Evolutionary conservation across 768 basidiomycete species (phyloP).

Genomic region (Lenzites betulinus): DNA sequence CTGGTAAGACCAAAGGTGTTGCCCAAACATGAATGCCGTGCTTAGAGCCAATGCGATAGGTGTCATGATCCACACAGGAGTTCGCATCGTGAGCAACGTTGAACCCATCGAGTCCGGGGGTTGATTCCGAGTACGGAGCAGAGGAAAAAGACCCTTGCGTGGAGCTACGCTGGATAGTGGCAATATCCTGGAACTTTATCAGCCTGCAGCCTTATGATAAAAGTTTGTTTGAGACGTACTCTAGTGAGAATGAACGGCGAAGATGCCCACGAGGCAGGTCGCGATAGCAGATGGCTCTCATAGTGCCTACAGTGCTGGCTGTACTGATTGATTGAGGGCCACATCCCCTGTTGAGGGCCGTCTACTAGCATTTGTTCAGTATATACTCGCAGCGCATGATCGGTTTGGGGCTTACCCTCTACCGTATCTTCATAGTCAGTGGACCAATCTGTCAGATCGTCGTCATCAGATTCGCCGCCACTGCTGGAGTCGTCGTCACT

Average conservation of each 20-base stretch:
- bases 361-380: neutral
- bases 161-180: neutral
- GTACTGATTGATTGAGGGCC: constrained; percentile 18
- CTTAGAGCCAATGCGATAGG: constrained; percentile 43
- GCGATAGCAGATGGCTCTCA: constrained; percentile 1
- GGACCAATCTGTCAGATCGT: constrained; percentile 56
- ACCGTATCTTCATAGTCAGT: constrained; percentile 47
- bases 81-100: neutral
- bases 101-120: neutral
- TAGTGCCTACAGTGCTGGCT: constrained; percentile 11
- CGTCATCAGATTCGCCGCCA: constrained; percentile 80
- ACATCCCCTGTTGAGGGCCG: neutral
- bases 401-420: constrained; percentile 42
- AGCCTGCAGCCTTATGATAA: no score
- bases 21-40: constrained; percentile 44
- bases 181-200: constrained; percentile 9
- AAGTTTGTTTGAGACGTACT: constrained; percentile 35
- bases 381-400: neutral
- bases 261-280: constrained; percentile 2
- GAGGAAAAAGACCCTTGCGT: neutral
- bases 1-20: constrained; percentile 58
- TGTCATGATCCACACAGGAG: constrained; percentile 30
- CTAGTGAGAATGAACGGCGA: constrained; percentile 32
- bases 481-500: constrained; percentile 57
- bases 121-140: neutral